Percentiles rank a stretch among this genome's conserved stretches.
Conservation (phyloP, 495 filamentous ascomycete genomes). For the Ascobolus immersus region DNA sequence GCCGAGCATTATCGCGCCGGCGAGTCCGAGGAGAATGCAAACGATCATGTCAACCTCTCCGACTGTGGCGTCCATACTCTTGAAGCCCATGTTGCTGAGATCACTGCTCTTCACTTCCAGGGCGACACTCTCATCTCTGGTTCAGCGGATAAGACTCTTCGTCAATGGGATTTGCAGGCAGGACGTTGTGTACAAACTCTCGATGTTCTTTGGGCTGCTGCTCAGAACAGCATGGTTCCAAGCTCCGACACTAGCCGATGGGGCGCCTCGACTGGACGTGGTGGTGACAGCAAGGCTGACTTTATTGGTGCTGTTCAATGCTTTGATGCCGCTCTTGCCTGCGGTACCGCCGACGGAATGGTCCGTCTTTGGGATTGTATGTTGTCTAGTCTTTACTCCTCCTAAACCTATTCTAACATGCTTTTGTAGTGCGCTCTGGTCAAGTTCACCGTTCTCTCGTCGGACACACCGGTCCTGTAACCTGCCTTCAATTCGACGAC, state of each 20-base stretch:
- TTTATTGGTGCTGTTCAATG: conserved; percentile 92
- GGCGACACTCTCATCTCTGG: conserved; percentile 79
- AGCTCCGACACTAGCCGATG: conserved; percentile 29
- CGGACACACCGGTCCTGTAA: conserved; percentile 87
- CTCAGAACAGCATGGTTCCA: conserved; percentile 54
- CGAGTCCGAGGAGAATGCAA: conserved; percentile 27
- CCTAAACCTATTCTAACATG: not conserved
- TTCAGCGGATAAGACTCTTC: conserved; percentile 84
- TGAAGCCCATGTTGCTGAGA: conserved; percentile 74
- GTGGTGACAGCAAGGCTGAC: conserved; percentile 46
- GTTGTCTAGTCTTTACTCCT: conserved; percentile 1
- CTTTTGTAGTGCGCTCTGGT: conserved; percentile 40
- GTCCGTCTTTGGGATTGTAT: conserved; percentile 73
- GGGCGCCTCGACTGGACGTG: conserved; percentile 28
- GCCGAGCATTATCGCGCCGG: conserved; percentile 28
- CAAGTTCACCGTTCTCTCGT: conserved; percentile 91
- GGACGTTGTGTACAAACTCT: conserved; percentile 91
- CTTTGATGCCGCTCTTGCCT: conserved; percentile 92
- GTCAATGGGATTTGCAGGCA: conserved; percentile 92
- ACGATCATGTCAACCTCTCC: conserved; percentile 32
- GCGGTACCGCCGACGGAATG: conserved; percentile 94
- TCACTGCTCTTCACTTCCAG: conserved; percentile 77
- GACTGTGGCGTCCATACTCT: conserved; percentile 74
- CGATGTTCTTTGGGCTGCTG: conserved; percentile 96
- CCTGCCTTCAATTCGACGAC: conserved; percentile 89